A percentile compares a stretch with the other conserved stretches of the same genome.
These are phyloP conservation scores for Prunus armeniaca DNA, from an alignment of 306 rosid genomes.

Conservation along the genomic window DNA sequence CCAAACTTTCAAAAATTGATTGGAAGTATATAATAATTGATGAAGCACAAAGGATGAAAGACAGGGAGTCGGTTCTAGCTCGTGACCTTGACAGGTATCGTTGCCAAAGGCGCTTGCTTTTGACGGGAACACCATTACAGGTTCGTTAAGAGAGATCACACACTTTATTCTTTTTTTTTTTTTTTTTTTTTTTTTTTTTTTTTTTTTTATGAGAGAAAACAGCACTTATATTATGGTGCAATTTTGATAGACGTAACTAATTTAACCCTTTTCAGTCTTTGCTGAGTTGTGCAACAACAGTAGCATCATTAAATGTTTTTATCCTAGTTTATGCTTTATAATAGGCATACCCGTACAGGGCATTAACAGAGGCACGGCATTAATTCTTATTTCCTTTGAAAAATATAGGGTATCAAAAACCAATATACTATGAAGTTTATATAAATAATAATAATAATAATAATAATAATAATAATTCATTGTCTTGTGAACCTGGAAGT, in stretches of 20 bases:
- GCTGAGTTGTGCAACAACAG: background rate
- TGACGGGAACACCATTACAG: slow-evolving; percentile 99
- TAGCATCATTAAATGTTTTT: background rate
- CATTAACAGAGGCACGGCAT: background rate
- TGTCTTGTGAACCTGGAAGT: background rate
- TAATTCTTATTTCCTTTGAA: background rate
- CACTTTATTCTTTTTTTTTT: background rate
- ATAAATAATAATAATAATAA: background rate
- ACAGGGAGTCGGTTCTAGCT: slow-evolving; percentile 93
- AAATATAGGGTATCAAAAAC: background rate
- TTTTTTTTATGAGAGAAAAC: background rate
- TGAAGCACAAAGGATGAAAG: slow-evolving; percentile 99
- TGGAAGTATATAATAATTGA: slow-evolving; percentile 98
- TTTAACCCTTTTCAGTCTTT: background rate
- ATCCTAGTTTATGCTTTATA: background rate
- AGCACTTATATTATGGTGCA: background rate
- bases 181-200: background rate
- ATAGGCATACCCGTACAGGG: background rate
- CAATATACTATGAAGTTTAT: background rate
- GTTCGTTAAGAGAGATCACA: slow-evolving; percentile 27
- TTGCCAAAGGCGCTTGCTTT: slow-evolving; percentile 91
- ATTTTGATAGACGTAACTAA: slow-evolving; percentile 4
- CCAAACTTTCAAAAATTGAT: slow-evolving; percentile 89
- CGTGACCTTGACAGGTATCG: slow-evolving; percentile 98
- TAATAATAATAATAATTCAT: background rate